These are phyloP conservation scores for Globisporangium mamillatum DNA, from an alignment of 352 stramenopile genomes.

Conservation along the genomic window DNA sequence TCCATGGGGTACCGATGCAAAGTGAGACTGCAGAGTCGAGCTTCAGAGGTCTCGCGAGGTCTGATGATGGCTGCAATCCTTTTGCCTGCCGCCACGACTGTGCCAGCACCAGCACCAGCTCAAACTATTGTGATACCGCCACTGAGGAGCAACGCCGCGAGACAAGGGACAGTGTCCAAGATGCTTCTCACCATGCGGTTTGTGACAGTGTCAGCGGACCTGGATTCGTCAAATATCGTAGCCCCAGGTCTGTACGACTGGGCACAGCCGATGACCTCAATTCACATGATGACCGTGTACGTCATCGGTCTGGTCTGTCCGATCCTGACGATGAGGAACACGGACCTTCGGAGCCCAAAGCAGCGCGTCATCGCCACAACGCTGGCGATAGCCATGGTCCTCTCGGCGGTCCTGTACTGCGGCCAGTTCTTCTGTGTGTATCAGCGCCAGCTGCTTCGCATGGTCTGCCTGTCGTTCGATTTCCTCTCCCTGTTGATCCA, in stretches of 20 bases:
- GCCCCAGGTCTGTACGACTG: not conserved
- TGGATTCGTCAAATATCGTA: not conserved
- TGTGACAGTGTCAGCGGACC: not conserved
- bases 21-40: slow-evolving; percentile 6
- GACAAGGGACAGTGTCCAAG: not conserved
- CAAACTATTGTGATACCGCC: not conserved
- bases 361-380: not conserved
- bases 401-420: slow-evolving; percentile 5
- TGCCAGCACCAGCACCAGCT: not conserved
- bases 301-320: slow-evolving; percentile 5
- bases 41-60: not conserved
- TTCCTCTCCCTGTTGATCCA: slow-evolving; percentile 18
- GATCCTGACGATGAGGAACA: not conserved
- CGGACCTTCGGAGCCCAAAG: not conserved
- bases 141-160: no score
- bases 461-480: slow-evolving; percentile 20
- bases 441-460: slow-evolving; percentile 19
- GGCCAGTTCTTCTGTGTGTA: slow-evolving; percentile 14
- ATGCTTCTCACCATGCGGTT: slow-evolving; percentile 7
- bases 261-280: not conserved
- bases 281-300: slow-evolving; percentile 4
- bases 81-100: not conserved
- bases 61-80: not conserved
- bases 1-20: slow-evolving; percentile 9
- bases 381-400: not conserved